phyloP scores from a whole-genome alignment of 805 yeast genomes.

The Wickerhamomyces rabaulensis region DNA sequence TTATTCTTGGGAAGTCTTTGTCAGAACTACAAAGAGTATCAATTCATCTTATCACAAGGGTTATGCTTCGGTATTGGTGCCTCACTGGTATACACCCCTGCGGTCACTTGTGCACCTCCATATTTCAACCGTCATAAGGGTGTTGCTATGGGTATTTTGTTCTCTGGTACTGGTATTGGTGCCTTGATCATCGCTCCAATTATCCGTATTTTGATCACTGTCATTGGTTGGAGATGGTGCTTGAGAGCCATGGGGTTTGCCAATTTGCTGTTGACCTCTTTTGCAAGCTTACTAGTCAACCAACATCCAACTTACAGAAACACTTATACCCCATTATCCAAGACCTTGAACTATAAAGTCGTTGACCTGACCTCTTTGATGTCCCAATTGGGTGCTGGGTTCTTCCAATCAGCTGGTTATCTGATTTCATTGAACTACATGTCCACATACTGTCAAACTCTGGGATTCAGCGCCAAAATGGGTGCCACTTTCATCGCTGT shows the following conservation, averaged over 20 bases:
- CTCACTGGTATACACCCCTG: constrained; percentile 28
- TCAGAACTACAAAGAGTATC: constrained; percentile 13
- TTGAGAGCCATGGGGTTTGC: constrained; percentile 27
- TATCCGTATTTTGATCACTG: constrained; percentile 22
- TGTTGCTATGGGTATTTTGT: constrained; percentile 30
- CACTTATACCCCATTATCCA: constrained; percentile 1
- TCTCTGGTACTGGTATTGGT: constrained; percentile 34
- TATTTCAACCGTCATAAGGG: constrained; percentile 28
- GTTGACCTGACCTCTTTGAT: constrained; percentile 4
- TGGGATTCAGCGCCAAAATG: constrained; percentile 25
- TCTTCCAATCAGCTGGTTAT: constrained; percentile 12
- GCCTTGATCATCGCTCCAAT: constrained; percentile 29
- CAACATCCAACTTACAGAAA: constrained; percentile 8
- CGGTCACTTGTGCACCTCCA: constrained; percentile 30
- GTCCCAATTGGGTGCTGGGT: constrained; percentile 19
- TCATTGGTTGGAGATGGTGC: constrained; percentile 32
- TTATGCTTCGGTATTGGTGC: constrained; percentile 30
- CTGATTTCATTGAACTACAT: constrained; percentile 11
- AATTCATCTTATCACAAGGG: constrained; percentile 30
- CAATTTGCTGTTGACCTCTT: constrained; percentile 9
- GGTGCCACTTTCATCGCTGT: constrained; percentile 32
- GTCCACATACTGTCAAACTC: constrained; percentile 29
- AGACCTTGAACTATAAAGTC: constrained; percentile 7
- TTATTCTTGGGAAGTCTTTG: constrained; percentile 26
- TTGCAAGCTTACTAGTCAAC: constrained; percentile 4